Base-by-base conservation (phyloP, 768 basidiomycete genomes). In the Termitomyces sp. region DNA sequence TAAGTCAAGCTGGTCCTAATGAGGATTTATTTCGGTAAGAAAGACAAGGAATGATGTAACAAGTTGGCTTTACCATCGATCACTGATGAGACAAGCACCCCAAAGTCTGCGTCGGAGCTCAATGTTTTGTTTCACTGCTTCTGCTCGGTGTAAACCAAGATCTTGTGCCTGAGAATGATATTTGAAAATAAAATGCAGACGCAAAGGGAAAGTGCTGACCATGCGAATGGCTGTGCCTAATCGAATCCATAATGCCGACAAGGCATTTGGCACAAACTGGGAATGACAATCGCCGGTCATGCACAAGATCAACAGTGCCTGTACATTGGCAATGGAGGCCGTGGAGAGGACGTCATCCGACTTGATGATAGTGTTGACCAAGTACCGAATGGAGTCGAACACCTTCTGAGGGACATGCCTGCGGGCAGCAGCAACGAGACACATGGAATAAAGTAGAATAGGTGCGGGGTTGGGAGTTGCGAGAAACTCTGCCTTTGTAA, bases 231-330 rank as follows among this genome's bases (percentile, higher is more conserved):
- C 90, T 28, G 86, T 80, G n/a, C 92, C 92, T 24, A 92, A 75
- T 45, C 94, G 82, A 56, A 93, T 82, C 86, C 93, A 92, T 38
- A 93, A 73, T 8, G 92, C 92, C 30, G 91, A 94, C 54, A 95
- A 72, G 2, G 92, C 92, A 52, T 82, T 88, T 22, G 93, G 87
- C 3, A 93, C 90, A 67, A 86, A 92, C 67, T 88, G 90, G 24
- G 92, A 94, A 73, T 98, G 95, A 47, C 89, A 86, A 66, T 97
- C 94, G 40, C 87, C 93, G 22, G 84, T 84, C 90, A 92, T 92
- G 66, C 88, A 86, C 56, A 94, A 69, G 63, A 94, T 90, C 60
- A 96, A 76, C 59, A 97, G 71, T 6, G 91, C 84, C 71, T 97
- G 95, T 16, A 98, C 86, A 67, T 96, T 94, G 60, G 85, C 82